Evolutionary conservation across 2,329 filamentous ascomycete genomes (phyloP).

Genomic region (Colletotrichum orbiculare): DNA sequence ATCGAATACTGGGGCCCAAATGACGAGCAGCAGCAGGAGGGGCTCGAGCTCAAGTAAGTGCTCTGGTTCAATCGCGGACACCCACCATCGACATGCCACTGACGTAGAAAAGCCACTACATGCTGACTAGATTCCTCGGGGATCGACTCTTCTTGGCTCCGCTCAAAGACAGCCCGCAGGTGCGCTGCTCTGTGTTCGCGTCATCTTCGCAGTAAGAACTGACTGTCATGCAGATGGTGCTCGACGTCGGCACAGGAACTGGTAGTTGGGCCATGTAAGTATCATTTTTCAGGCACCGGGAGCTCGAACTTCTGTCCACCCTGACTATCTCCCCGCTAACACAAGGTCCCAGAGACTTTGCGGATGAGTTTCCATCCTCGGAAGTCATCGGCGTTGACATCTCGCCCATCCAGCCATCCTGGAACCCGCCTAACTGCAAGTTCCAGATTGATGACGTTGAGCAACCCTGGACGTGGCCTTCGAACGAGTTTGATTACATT

Average conservation of each 20-base stretch:
- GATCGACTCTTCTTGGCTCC: background rate
- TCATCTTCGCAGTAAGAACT: background rate
- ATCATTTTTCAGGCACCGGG: too few relatives aligned
- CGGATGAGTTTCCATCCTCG: constrained; percentile 54
- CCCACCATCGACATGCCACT: background rate
- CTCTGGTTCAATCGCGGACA: background rate
- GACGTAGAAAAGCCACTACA: background rate
- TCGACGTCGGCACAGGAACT: background rate
- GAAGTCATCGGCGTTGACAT: constrained; percentile 64
- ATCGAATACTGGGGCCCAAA: background rate
- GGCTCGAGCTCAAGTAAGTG: background rate
- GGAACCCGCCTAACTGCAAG: constrained; percentile 64
- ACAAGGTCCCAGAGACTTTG: constrained; percentile 54
- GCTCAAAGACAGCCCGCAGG: background rate
- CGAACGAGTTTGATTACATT: constrained; percentile 65
- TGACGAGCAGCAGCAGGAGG: background rate
- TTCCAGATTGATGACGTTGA: constrained; percentile 72
- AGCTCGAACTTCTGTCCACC: too few relatives aligned
- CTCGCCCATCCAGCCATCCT: constrained; percentile 66
- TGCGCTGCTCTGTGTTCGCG: background rate
- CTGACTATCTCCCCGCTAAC: too few relatives aligned
- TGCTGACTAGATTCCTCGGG: background rate
- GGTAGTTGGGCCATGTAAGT: background rate
- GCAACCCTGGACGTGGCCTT: constrained; percentile 55
- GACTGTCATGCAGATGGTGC: background rate